These are phyloP conservation scores for Micromonas commoda DNA, from an alignment of 139 green algal species.

Conservation along the genomic window DNA sequence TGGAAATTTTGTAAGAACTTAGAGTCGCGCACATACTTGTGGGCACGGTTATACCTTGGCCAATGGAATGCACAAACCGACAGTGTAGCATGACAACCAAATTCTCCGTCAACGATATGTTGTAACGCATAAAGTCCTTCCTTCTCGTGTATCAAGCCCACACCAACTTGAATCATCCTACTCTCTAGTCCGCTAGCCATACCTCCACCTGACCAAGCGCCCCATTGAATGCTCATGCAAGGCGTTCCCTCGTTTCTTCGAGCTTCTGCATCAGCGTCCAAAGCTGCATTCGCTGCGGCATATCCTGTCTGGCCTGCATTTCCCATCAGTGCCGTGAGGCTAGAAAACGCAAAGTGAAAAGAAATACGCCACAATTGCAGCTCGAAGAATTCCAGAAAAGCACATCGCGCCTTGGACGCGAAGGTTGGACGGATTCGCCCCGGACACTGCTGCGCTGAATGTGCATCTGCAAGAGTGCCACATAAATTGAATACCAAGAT, in stretches of 20 bases:
- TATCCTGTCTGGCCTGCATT: constrained; percentile 42
- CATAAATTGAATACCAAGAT: too few relatives aligned
- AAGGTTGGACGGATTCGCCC: too few relatives aligned
- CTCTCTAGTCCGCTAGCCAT: constrained; percentile 63
- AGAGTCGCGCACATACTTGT: too few relatives aligned
- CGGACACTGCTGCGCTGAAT: too few relatives aligned
- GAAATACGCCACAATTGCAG: too few relatives aligned
- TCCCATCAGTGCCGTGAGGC: constrained; percentile 47
- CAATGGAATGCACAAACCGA: constrained; percentile 5
- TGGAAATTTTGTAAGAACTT: too few relatives aligned
- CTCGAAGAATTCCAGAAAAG: too few relatives aligned
- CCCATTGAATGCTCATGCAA: constrained; percentile 68
- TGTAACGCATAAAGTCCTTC: constrained; percentile 33
- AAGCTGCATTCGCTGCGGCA: constrained; percentile 39
- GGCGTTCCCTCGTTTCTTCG: not conserved
- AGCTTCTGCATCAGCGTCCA: constrained; percentile 36
- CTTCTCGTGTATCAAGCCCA: constrained; percentile 42
- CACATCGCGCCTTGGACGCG: too few relatives aligned
- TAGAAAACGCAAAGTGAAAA: constrained; percentile 41
- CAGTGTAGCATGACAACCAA: not conserved
- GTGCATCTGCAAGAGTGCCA: too few relatives aligned
- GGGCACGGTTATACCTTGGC: too few relatives aligned
- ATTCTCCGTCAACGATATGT: not conserved
- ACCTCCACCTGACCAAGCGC: constrained; percentile 71
- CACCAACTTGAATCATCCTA: constrained; percentile 62